Conservation (phyloP, 2,329 filamentous ascomycete species). For the Periconia macrospinosa region DNA sequence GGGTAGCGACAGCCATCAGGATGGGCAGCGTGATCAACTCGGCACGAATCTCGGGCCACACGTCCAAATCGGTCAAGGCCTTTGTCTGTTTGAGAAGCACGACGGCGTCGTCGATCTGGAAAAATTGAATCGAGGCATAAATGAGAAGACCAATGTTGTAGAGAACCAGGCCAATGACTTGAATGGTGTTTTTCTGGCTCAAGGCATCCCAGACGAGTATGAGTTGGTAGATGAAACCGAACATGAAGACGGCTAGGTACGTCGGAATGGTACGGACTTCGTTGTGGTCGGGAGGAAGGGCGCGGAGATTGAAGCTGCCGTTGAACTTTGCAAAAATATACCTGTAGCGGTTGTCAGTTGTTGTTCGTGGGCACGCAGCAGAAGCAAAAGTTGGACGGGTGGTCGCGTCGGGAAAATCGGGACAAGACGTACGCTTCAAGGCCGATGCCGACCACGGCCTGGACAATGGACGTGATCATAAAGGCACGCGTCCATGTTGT, state of each 20-base stretch:
- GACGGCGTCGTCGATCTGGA: slow-evolving; percentile 82
- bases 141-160: slow-evolving; percentile 91
- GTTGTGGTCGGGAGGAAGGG: slow-evolving; percentile 43
- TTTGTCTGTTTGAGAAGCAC: slow-evolving; percentile 49
- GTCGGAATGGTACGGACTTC: slow-evolving; percentile 77
- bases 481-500: slow-evolving; percentile 89
- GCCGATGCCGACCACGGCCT: slow-evolving; percentile 77
- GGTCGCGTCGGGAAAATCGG: not conserved
- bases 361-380: too few relatives aligned
- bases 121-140: slow-evolving; percentile 89
- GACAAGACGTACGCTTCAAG: slow-evolving; percentile 75
- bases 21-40: slow-evolving; percentile 84
- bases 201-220: slow-evolving; percentile 91
- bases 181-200: slow-evolving; percentile 95
- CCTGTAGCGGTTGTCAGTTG: slow-evolving; percentile 48
- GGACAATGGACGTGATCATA: slow-evolving; percentile 70
- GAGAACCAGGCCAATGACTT: slow-evolving; percentile 90
- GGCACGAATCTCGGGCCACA: slow-evolving; percentile 72
- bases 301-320: slow-evolving; percentile 48
- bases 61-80: slow-evolving; percentile 51
- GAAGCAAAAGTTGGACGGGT: not conserved
- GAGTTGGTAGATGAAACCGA: slow-evolving; percentile 91
- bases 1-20: slow-evolving; percentile 75
- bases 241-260: slow-evolving; percentile 94
- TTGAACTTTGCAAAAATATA: slow-evolving; percentile 93